Percentiles rank a stretch among this genome's conserved stretches.
These are phyloP conservation scores for Allomyces macrogynus DNA, from an alignment of 192 early-diverging fungal species.

Conservation along the genomic window DNA sequence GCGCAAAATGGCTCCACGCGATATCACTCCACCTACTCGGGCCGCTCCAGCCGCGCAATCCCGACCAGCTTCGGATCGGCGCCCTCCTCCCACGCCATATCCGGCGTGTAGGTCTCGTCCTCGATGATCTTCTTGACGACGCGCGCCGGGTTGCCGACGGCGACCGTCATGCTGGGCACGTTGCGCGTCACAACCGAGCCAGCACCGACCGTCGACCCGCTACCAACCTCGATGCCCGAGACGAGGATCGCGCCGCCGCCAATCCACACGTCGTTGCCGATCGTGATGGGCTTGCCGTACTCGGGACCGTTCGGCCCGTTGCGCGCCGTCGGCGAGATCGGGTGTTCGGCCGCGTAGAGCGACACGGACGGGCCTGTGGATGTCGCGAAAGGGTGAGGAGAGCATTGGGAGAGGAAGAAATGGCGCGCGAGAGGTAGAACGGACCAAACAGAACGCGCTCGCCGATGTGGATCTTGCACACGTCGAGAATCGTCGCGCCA, in stretches of 20 bases:
- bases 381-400: slow-evolving; percentile 33
- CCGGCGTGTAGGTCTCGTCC: not conserved
- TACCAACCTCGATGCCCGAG: slow-evolving; percentile 74
- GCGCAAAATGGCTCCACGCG: too few species aligned
- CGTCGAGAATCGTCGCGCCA: slow-evolving; percentile 54
- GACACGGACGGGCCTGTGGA: slow-evolving; percentile 4
- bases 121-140: slow-evolving; percentile 34
- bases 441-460: slow-evolving; percentile 43
- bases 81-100: too few species aligned
- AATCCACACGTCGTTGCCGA: slow-evolving; percentile 76
- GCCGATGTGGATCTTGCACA: slow-evolving; percentile 48
- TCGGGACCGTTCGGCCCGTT: not conserved
- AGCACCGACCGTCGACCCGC: slow-evolving; percentile 51
- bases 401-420: slow-evolving; percentile 49
- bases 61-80: too few species aligned
- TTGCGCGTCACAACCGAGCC: slow-evolving; percentile 79
- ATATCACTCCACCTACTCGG: too few species aligned
- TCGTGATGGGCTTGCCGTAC: slow-evolving; percentile 15
- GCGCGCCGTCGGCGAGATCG: slow-evolving; percentile 5
- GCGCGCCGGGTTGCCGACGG: slow-evolving; percentile 70
- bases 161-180: slow-evolving; percentile 51
- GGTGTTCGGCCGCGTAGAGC: slow-evolving; percentile 5
- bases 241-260: slow-evolving; percentile 60
- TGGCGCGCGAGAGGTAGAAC: slow-evolving; percentile 35
- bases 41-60: too few species aligned